Conservation (phyloP, 306 rosid species). For the Benincasa hispida region DNA sequence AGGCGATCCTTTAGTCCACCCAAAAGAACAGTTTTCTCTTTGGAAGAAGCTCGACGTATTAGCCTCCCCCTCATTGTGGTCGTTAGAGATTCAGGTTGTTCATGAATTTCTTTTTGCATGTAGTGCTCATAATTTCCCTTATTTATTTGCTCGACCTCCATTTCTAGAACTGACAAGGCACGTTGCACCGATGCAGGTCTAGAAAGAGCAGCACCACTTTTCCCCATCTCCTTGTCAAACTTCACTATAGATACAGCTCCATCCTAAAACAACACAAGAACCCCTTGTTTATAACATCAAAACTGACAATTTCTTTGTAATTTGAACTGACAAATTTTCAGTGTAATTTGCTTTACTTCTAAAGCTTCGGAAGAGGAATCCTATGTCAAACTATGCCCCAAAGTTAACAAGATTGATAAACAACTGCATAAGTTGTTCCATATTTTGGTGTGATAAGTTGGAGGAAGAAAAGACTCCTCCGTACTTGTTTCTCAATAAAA, state of each 20-base stretch:
- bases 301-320: neutral
- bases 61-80: constrained; percentile 99
- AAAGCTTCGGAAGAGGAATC: neutral
- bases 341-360: neutral
- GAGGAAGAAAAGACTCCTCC: neutral
- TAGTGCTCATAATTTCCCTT: constrained; percentile 87
- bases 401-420: neutral
- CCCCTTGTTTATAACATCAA: neutral
- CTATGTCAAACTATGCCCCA: no score
- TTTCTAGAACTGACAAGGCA: constrained; percentile 85
- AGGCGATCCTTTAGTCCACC: constrained; percentile 98
- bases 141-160: constrained; percentile 98
- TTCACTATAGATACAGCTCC: constrained; percentile 75
- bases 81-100: constrained; percentile 87
- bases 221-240: constrained; percentile 59
- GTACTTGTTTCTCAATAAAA: neutral
- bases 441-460: neutral
- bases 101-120: constrained; percentile 98
- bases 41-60: constrained; percentile 57
- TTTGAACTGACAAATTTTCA: neutral
- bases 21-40: constrained; percentile 73
- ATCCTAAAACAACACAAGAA: constrained; percentile 40
- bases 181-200: constrained; percentile 79
- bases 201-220: constrained; percentile 41
- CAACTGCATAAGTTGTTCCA: neutral